A percentile compares a stretch with the other conserved stretches of the same genome.
These are phyloP conservation scores for Solanum dulcamara DNA, from an alignment of 257 asterid genomes.

Conservation along the genomic window DNA sequence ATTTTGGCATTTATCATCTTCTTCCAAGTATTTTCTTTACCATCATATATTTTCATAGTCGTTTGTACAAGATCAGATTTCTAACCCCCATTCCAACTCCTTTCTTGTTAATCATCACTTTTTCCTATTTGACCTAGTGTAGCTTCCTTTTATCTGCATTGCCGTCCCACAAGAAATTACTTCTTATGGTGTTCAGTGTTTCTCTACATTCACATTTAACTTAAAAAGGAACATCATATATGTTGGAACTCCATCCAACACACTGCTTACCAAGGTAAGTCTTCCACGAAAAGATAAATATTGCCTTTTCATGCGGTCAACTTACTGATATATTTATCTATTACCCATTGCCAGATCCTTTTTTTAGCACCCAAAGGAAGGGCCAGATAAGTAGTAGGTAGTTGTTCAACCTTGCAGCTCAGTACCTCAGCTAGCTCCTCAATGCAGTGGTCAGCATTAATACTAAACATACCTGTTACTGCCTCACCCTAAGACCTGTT, in stretches of 20 bases:
- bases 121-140: neutral
- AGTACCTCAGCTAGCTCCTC: neutral
- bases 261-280: neutral
- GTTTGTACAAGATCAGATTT: neutral
- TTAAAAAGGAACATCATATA: neutral
- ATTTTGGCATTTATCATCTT: neutral
- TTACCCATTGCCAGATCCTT: neutral
- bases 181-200: neutral
- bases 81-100: neutral
- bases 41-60: neutral
- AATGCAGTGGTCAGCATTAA: neutral
- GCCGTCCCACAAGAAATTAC: neutral
- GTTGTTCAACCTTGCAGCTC: neutral
- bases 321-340: neutral
- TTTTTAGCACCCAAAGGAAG: neutral
- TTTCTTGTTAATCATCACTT: neutral
- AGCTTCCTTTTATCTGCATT: neutral
- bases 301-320: neutral
- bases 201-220: neutral
- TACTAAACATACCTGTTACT: neutral
- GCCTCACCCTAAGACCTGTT: neutral
- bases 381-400: neutral
- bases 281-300: neutral
- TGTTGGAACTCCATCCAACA: neutral
- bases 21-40: neutral